Evolutionary conservation across 192 early-diverging fungal genomes (phyloP).

Genomic region (Podila horticola): DNA sequence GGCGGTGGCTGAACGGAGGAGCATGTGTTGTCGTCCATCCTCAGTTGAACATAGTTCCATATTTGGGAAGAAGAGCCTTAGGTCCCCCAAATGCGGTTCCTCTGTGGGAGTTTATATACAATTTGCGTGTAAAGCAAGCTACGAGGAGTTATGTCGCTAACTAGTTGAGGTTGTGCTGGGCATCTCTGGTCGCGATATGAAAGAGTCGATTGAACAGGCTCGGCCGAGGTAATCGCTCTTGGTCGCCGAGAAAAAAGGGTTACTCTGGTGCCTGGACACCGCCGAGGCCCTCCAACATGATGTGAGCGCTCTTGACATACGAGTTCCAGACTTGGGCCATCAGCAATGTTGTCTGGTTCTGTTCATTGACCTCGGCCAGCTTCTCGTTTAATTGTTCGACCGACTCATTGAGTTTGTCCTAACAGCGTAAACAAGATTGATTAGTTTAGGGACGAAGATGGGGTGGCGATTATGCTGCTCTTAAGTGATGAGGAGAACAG

Average conservation of each 20-base stretch:
- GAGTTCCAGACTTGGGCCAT: constrained; percentile 39
- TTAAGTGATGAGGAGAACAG: background rate
- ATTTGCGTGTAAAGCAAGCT: too few relatives aligned
- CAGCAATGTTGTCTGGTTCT: constrained; percentile 29
- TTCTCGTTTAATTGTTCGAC: constrained; percentile 38
- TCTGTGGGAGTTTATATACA: too few relatives aligned
- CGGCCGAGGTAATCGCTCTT: background rate
- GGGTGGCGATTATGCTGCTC: background rate
- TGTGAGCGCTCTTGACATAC: constrained; percentile 39
- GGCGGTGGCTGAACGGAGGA: too few relatives aligned
- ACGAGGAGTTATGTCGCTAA: too few relatives aligned
- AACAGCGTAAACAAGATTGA: background rate
- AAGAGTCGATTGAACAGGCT: too few relatives aligned
- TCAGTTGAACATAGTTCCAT: too few relatives aligned
- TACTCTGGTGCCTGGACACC: constrained; percentile 39
- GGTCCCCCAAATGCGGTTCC: too few relatives aligned
- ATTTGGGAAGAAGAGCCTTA: too few relatives aligned
- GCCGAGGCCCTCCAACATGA: constrained; percentile 41
- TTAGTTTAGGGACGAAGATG: background rate
- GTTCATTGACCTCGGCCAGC: constrained; percentile 23
- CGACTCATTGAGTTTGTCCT: constrained; percentile 48
- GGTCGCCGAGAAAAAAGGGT: background rate
- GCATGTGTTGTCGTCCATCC: too few relatives aligned
- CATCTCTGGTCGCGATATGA: too few relatives aligned
- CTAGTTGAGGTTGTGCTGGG: too few relatives aligned